Evolutionary conservation across 2,329 filamentous ascomycete genomes (phyloP).

Genomic region (Colletotrichum spaethianum): DNA sequence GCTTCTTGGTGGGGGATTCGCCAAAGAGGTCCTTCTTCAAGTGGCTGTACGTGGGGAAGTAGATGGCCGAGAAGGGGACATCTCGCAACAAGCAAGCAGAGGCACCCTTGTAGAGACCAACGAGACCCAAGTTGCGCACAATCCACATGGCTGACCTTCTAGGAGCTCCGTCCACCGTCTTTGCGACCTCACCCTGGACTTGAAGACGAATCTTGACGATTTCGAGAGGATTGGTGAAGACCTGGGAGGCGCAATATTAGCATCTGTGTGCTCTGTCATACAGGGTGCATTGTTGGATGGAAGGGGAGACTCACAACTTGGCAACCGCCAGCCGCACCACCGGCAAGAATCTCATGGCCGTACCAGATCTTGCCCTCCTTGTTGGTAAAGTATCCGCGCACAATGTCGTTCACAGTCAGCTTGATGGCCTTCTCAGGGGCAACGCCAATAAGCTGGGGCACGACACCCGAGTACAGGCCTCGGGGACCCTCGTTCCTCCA

Average conservation of each 20-base stretch:
- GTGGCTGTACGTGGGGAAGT: conserved; percentile 97
- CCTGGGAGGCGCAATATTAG: conserved; percentile 61
- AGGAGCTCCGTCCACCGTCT: conserved; percentile 84
- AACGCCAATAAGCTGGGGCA: conserved; percentile 96
- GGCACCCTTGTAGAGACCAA: conserved; percentile 97
- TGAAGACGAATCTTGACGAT: conserved; percentile 99
- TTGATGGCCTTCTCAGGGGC: conserved; percentile 99
- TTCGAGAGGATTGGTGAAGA: conserved; percentile 98
- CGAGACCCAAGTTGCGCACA: conserved; percentile 91
- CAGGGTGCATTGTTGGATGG: background rate
- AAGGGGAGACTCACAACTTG: conserved; percentile 83
- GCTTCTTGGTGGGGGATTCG: conserved; percentile 87
- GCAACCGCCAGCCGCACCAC: conserved; percentile 90
- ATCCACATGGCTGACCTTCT: conserved; percentile 98
- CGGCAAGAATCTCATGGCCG: conserved; percentile 84
- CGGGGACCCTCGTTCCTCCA: conserved; percentile 90
- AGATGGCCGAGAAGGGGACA: conserved; percentile 98
- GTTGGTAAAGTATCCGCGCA: conserved; percentile 82
- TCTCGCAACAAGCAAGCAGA: conserved; percentile 95
- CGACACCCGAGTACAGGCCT: conserved; percentile 93
- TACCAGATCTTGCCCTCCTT: conserved; percentile 80
- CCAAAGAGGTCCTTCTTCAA: conserved; percentile 95
- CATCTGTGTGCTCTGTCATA: background rate
- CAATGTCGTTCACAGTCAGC: conserved; percentile 96
- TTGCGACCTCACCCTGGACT: conserved; percentile 95